Evolutionary conservation across 192 early-diverging fungal species (phyloP).

Genomic region (Linnemannia exigua): DNA sequence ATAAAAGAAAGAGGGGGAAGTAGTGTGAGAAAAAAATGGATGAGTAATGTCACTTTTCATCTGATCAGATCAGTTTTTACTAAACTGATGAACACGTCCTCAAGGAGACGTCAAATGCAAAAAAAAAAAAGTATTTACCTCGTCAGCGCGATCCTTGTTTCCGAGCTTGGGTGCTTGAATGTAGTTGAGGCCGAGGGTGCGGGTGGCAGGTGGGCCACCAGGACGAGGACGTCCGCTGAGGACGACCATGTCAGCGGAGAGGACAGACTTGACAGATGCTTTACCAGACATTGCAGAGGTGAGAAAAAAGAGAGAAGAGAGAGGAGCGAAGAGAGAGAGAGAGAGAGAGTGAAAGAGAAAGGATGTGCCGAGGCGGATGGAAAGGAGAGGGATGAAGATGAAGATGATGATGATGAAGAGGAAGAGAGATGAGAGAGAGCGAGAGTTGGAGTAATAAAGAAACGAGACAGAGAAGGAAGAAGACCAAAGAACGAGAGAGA

Average conservation of each 20-base stretch:
- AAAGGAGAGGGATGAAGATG: neutral
- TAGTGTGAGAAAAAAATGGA: constrained; percentile 1
- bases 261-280: constrained; percentile 89
- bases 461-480: neutral
- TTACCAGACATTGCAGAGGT: constrained; percentile 61
- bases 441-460: neutral
- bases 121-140: constrained; percentile 67
- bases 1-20: constrained; percentile 4
- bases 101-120: too few relatives aligned
- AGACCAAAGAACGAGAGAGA: neutral
- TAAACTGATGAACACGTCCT: neutral
- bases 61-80: constrained; percentile 32
- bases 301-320: neutral
- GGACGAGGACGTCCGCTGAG: constrained; percentile 84
- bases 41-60: constrained; percentile 15
- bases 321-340: too few relatives aligned
- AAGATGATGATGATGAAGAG: constrained; percentile 8
- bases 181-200: constrained; percentile 84
- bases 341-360: neutral
- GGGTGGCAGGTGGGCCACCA: constrained; percentile 89
- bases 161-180: constrained; percentile 90
- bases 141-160: constrained; percentile 86
- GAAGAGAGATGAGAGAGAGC: neutral
- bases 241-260: constrained; percentile 94
- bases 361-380: neutral